Conservation (phyloP, 2,329 filamentous ascomycete genomes). For the Fusarium subglutinans region DNA sequence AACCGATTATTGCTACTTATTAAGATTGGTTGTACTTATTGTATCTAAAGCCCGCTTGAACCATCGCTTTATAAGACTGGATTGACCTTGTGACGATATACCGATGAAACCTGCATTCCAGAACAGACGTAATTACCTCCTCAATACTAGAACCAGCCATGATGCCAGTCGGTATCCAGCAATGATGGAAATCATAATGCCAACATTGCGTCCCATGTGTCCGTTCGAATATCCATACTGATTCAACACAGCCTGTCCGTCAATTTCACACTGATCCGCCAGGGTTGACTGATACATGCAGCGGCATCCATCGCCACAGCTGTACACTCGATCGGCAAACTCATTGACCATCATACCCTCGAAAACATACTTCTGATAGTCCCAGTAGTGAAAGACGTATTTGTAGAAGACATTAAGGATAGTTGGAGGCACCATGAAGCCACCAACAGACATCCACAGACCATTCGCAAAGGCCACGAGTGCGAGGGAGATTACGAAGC, state of each 20-base stretch:
- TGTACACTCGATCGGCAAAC: conserved; percentile 72
- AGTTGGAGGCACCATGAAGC: conserved; percentile 79
- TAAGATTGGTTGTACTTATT: background rate
- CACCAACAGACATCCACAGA: conserved; percentile 87
- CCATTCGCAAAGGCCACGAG: conserved; percentile 87
- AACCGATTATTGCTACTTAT: background rate
- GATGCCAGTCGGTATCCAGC: conserved; percentile 65
- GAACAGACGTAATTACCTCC: conserved; percentile 17
- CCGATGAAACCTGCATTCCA: background rate
- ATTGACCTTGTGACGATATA: background rate
- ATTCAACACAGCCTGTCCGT: conserved; percentile 74
- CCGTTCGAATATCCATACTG: conserved; percentile 75
- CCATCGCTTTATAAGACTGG: background rate
- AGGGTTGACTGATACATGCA: conserved; percentile 76
- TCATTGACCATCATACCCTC: conserved; percentile 95
- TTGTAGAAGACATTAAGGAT: conserved; percentile 85
- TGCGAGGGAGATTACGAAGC: conserved; percentile 82
- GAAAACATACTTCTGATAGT: conserved; percentile 88
- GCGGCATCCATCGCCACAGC: conserved; percentile 57
- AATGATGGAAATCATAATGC: conserved; percentile 81
- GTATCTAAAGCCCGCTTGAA: background rate
- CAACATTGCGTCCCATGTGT: conserved; percentile 78
- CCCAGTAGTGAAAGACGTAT: conserved; percentile 89
- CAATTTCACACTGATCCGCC: conserved; percentile 69
- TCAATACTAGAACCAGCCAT: conserved; percentile 65